A percentile compares a stretch with the other conserved stretches of the same genome.
Evolutionary conservation across 306 rosid genomes (phyloP).

Genomic region (Gleditsia sinensis): DNA sequence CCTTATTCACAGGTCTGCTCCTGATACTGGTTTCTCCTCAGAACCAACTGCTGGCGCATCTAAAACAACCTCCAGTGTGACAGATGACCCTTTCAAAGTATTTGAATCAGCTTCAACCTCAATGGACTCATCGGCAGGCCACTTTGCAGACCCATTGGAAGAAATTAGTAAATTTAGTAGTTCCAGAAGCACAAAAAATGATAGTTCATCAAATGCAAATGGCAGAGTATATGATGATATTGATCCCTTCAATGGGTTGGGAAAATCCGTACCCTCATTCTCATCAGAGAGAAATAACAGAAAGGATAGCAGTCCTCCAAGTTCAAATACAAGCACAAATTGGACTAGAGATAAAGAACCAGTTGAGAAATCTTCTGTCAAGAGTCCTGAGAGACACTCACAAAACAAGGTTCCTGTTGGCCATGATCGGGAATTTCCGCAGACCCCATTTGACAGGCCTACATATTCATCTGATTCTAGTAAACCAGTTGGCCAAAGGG

Average conservation of each 20-base stretch:
- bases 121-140: conserved; percentile 47
- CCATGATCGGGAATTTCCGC: conserved; percentile 64
- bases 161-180: conserved; percentile 67
- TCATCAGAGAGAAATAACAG: conserved; percentile 64
- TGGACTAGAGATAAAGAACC: conserved; percentile 59
- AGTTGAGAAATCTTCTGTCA: conserved; percentile 49
- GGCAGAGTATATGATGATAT: conserved; percentile 61
- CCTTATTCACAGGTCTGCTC: conserved; percentile 61
- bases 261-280: conserved; percentile 70
- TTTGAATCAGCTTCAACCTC: conserved; percentile 52
- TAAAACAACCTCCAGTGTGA: conserved; percentile 52
- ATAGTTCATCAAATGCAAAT: conserved; percentile 53
- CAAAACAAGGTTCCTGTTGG: conserved; percentile 56
- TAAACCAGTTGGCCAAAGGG: conserved; percentile 54
- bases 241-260: conserved; percentile 79
- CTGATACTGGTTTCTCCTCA: conserved; percentile 65
- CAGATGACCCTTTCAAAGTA: conserved; percentile 70
- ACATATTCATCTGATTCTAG: conserved; percentile 55
- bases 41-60: conserved; percentile 48
- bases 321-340: conserved; percentile 52
- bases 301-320: conserved; percentile 54
- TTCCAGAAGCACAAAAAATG: conserved; percentile 58
- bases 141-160: conserved; percentile 63
- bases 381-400: conserved; percentile 61
- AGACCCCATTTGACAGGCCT: conserved; percentile 62